phyloP scores from a whole-genome alignment of 2,329 filamentous ascomycete species.

The Neoascochyta sp. region DNA sequence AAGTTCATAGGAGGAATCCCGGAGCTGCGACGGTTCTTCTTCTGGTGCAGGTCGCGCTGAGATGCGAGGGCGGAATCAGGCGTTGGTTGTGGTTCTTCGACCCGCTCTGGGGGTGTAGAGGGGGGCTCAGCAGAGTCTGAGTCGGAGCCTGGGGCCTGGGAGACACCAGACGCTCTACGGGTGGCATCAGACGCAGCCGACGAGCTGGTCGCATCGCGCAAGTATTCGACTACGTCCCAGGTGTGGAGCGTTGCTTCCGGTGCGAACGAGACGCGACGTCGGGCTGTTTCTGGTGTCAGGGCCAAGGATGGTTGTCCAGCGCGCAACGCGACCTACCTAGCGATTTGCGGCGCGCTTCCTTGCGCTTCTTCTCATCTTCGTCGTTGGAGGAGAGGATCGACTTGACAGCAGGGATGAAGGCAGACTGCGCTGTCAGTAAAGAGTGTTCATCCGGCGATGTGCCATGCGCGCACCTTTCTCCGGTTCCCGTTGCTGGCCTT shows the following conservation, averaged over 20 bases:
- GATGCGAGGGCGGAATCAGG: conserved; percentile 59
- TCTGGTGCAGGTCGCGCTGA: conserved; percentile 63
- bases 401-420: conserved; percentile 50
- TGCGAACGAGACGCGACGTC: conserved; percentile 91
- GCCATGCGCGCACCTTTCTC: conserved; percentile 67
- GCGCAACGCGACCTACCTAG: conserved; percentile 51
- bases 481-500: conserved; percentile 73
- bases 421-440: conserved; percentile 37
- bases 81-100: conserved; percentile 57
- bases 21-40: conserved; percentile 59
- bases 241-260: conserved; percentile 96
- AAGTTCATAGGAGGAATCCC: conserved; percentile 62
- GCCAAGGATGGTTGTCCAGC: background rate
- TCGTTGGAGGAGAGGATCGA: conserved; percentile 56
- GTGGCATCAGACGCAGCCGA: conserved; percentile 70
- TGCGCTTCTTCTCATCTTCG: conserved; percentile 60
- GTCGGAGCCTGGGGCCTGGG: conserved; percentile 37
- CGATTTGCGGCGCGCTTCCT: conserved; percentile 88
- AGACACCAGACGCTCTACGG: conserved; percentile 64
- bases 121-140: conserved; percentile 55
- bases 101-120: conserved; percentile 60
- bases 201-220: conserved; percentile 78
- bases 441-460: background rate
- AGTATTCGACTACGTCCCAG: conserved; percentile 88
- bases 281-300: conserved; percentile 50